These are phyloP conservation scores for Pseudohalonectria lignicola DNA, from an alignment of 2,329 filamentous ascomycete species.

Conservation along the genomic window DNA sequence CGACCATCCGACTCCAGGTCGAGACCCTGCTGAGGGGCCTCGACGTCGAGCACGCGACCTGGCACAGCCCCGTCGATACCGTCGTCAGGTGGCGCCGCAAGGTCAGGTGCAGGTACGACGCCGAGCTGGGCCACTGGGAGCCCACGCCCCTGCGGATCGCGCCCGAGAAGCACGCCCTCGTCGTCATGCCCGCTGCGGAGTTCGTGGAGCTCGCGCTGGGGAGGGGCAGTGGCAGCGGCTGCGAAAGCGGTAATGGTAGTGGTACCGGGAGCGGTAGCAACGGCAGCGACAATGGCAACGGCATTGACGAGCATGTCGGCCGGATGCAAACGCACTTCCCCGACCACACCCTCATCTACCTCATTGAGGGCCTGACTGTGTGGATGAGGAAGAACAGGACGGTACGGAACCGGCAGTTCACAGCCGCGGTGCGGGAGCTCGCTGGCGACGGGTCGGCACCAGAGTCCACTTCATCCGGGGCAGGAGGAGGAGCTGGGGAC, in stretches of 20 bases:
- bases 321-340: constrained; percentile 43
- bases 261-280: not conserved
- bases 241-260: not conserved
- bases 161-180: constrained; percentile 50
- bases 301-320: constrained; percentile 46
- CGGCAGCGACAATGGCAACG: not conserved
- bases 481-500: too few relatives aligned
- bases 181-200: constrained; percentile 50
- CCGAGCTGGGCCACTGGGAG: constrained; percentile 52
- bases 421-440: constrained; percentile 47
- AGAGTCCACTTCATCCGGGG: too few relatives aligned
- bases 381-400: constrained; percentile 63
- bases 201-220: constrained; percentile 50
- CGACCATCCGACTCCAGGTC: constrained; percentile 31
- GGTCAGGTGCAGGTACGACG: constrained; percentile 50
- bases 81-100: constrained; percentile 61
- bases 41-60: constrained; percentile 32
- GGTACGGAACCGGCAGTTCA: constrained; percentile 56
- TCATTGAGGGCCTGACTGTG: constrained; percentile 56
- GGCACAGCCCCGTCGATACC: constrained; percentile 33
- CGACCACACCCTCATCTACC: constrained; percentile 47
- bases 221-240: not conserved
- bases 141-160: constrained; percentile 41
- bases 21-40: constrained; percentile 38
- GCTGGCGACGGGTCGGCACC: constrained; percentile 7